Evolutionary conservation across 306 rosid species (phyloP).

Genomic region (Albizia julibrissin): DNA sequence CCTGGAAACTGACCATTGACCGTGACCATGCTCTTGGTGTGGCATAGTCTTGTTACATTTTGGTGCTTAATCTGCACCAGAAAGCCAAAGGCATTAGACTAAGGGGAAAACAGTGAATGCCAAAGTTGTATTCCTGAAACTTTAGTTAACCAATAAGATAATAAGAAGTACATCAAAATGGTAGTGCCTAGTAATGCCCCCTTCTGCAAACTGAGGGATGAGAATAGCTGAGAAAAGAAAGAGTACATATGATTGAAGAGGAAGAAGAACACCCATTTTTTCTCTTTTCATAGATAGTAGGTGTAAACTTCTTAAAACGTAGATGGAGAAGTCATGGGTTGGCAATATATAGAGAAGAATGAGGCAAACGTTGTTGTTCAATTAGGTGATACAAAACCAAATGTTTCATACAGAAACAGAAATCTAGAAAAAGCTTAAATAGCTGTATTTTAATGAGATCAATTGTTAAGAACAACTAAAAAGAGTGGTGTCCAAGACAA

Average conservation of each 20-base stretch:
- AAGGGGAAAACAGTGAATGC: background rate
- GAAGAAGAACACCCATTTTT: constrained; percentile 41
- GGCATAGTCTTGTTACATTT: constrained; percentile 67
- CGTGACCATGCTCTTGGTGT: constrained; percentile 62
- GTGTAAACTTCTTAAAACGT: background rate
- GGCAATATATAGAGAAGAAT: constrained; percentile 32
- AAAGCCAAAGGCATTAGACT: background rate
- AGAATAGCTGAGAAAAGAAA: constrained; percentile 32
- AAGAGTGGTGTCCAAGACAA: constrained; percentile 72
- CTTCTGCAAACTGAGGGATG: constrained; percentile 44
- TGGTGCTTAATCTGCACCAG: constrained; percentile 44
- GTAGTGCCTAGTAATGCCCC: constrained; percentile 62
- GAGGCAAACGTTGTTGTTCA: constrained; percentile 29
- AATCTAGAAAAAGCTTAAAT: constrained; percentile 4
- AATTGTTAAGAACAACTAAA: constrained; percentile 61
- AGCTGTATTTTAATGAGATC: constrained; percentile 15
- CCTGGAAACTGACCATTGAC: constrained; percentile 79
- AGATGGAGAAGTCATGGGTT: constrained; percentile 17
- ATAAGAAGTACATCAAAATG: constrained; percentile 48
- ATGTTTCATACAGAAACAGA: constrained; percentile 30
- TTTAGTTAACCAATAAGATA: constrained; percentile 12
- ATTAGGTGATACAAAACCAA: constrained; percentile 25
- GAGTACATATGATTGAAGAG: constrained; percentile 8
- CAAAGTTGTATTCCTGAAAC: background rate
- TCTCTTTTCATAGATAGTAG: background rate